Conservation (phyloP, 2,329 filamentous ascomycete genomes). For the Fusarium siculi region DNA sequence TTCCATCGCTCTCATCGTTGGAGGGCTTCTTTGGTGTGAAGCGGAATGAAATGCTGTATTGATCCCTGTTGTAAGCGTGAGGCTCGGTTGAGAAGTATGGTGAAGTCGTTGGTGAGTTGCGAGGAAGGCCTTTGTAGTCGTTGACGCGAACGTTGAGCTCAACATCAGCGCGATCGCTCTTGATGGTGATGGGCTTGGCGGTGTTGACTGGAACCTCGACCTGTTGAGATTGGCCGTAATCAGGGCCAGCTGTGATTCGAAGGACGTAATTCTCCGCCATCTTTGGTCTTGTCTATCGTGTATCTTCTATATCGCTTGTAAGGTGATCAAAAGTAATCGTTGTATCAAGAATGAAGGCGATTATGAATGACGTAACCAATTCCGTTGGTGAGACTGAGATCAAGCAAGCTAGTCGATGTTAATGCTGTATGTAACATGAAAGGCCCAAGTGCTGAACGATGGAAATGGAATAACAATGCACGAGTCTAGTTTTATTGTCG, state of each 20-base stretch:
- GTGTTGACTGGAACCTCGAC: constrained; percentile 80
- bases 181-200: constrained; percentile 69
- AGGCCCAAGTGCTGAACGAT: not conserved
- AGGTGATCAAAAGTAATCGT: not conserved
- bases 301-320: not conserved
- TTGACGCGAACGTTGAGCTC: constrained; percentile 80
- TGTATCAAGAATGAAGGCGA: not conserved
- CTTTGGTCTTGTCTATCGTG: not conserved
- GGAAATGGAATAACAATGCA: not conserved
- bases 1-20: constrained; percentile 50
- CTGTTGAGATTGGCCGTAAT: constrained; percentile 80
- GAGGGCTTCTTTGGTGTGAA: constrained; percentile 73
- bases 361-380: constrained; percentile 28
- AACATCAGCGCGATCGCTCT: constrained; percentile 70
- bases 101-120: constrained; percentile 73
- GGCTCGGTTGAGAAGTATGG: constrained; percentile 79
- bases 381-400: not conserved
- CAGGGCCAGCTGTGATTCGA: constrained; percentile 81
- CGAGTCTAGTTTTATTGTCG: not conserved
- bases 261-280: constrained; percentile 82
- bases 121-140: constrained; percentile 75
- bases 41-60: constrained; percentile 85
- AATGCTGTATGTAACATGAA: not conserved
- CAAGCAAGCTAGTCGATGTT: not conserved
- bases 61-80: constrained; percentile 75